Conservation (phyloP, 2,329 filamentous ascomycete genomes). For the Bipolaris oryzae region DNA sequence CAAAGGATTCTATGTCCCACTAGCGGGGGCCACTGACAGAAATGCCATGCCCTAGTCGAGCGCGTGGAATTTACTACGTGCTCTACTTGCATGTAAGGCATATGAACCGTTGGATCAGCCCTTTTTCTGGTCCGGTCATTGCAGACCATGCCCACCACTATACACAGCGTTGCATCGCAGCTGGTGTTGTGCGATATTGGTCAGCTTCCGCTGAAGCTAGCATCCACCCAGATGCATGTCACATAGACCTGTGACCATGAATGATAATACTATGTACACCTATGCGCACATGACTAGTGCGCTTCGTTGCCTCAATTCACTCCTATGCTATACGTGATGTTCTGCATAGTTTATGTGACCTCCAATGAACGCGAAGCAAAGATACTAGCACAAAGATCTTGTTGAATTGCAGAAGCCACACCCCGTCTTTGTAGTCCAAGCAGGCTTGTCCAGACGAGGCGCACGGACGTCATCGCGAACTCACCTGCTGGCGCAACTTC, state of each 20-base stretch:
- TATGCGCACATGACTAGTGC: constrained; percentile 5
- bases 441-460: constrained; percentile 4
- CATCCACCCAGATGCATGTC: neutral
- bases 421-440: neutral
- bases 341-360: neutral
- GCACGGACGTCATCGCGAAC: constrained; percentile 16
- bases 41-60: neutral
- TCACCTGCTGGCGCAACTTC: constrained; percentile 14
- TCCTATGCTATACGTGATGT: neutral
- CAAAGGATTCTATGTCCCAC: neutral
- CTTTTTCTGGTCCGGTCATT: neutral
- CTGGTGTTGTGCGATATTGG: neutral
- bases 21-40: neutral
- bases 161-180: neutral
- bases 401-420: neutral
- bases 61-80: neutral
- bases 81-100: neutral
- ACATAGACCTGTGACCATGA: neutral
- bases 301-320: neutral
- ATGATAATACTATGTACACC: neutral
- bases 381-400: neutral
- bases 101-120: neutral
- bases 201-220: neutral
- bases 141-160: neutral
- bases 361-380: too few species aligned